Evolutionary conservation across 2,329 filamentous ascomycete species (phyloP).

Genomic region (Chrysoporthe puriensis): DNA sequence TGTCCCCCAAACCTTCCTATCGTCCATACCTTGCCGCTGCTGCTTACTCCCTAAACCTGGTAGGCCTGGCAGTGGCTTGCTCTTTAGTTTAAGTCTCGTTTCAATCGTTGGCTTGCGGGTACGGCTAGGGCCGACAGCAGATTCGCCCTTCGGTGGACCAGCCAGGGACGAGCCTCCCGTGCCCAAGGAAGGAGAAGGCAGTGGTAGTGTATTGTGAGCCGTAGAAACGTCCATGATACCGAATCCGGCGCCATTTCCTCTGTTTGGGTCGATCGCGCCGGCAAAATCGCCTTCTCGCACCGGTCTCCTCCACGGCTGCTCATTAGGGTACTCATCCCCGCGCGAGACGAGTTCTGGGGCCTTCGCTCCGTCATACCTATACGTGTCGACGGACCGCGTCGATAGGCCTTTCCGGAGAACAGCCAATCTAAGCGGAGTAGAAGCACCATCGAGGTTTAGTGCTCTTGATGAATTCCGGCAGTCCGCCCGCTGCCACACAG

Average conservation of each 20-base stretch:
- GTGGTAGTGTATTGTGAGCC: background rate
- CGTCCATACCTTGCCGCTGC: constrained; percentile 6
- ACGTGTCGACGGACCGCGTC: too few species aligned
- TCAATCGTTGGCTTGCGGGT: constrained; percentile 5
- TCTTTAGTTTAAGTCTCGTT: constrained; percentile 11
- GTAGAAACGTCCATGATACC: constrained; percentile 9
- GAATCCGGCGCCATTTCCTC: constrained; percentile 26
- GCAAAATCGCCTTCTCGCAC: constrained; percentile 26
- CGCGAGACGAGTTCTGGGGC: background rate
- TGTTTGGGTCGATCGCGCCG: constrained; percentile 23
- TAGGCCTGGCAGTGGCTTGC: constrained; percentile 22
- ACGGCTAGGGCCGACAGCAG: background rate
- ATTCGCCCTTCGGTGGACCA: background rate
- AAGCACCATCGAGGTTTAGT: constrained; percentile 16
- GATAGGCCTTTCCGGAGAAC: too few species aligned
- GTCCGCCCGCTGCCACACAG: background rate
- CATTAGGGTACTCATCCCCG: constrained; percentile 9
- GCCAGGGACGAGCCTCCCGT: background rate
- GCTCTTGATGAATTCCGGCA: background rate
- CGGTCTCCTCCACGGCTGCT: constrained; percentile 28
- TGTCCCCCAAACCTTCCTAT: constrained; percentile 26
- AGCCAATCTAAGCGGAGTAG: background rate
- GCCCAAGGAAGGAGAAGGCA: background rate
- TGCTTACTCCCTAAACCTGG: constrained; percentile 25
- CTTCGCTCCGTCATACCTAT: background rate